These are phyloP conservation scores for Cordyceps militaris DNA, from an alignment of 2,329 filamentous ascomycete genomes.

Conservation along the genomic window DNA sequence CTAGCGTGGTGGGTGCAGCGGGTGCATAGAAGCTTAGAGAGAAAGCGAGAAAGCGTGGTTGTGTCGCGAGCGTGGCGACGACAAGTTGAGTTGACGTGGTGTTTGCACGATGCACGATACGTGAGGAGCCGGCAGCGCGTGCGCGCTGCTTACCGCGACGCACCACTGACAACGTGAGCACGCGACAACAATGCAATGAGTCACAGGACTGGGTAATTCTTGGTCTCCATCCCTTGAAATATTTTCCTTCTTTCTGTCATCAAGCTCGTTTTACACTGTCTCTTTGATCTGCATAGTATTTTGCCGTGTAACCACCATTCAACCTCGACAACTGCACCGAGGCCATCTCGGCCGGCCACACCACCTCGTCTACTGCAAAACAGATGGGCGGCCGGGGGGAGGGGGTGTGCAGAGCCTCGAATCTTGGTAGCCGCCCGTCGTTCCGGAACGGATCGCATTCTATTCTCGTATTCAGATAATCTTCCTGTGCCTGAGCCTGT, in stretches of 20 bases:
- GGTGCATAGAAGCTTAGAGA: neutral
- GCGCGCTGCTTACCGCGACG: neutral
- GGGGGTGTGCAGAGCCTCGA: constrained; percentile 12
- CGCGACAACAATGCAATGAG: neutral
- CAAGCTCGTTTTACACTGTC: neutral
- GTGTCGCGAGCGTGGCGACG: neutral
- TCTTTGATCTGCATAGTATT: neutral
- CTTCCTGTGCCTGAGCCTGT: neutral
- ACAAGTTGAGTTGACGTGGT: neutral
- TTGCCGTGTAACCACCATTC: neutral
- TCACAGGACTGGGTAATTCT: neutral
- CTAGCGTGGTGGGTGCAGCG: neutral
- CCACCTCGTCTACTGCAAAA: neutral
- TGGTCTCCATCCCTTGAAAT: no score
- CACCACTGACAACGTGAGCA: neutral
- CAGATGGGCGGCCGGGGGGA: neutral
- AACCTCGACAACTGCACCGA: neutral
- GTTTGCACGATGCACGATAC: constrained; percentile 1
- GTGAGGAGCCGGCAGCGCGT: neutral
- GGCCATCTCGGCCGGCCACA: neutral
- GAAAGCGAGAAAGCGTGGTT: neutral
- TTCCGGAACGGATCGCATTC: constrained; percentile 1
- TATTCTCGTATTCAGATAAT: neutral
- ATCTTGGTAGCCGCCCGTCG: constrained; percentile 9
- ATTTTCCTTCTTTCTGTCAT: neutral